Evolutionary conservation across 2,329 filamentous ascomycete genomes (phyloP).

Genomic region (Trichoderma koningiopsis): DNA sequence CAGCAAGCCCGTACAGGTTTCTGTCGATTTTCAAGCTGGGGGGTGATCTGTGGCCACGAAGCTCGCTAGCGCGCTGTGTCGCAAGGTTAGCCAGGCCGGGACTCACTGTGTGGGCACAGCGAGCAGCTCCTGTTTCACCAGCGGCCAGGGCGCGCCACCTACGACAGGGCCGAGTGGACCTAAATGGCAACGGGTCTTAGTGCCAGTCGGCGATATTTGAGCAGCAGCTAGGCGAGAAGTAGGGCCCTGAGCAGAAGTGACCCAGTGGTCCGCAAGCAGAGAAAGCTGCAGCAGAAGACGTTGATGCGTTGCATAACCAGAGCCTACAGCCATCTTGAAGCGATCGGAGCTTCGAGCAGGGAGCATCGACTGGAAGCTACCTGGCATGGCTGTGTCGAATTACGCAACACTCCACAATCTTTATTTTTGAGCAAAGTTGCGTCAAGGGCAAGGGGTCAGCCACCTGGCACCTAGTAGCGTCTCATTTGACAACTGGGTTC

Average conservation of each 20-base stretch:
- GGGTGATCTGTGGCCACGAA: conserved; percentile 16
- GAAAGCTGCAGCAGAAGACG: neutral
- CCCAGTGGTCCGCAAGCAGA: conserved; percentile 1
- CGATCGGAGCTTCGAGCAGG: neutral
- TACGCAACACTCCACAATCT: conserved; percentile 14
- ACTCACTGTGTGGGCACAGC: conserved; percentile 48
- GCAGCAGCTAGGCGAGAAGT: conserved; percentile 15
- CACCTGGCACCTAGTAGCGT: conserved; percentile 11
- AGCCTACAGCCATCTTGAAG: neutral
- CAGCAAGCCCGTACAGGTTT: conserved; percentile 15
- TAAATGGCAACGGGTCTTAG: conserved; percentile 16
- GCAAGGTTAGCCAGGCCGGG: conserved; percentile 50
- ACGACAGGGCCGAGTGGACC: conserved; percentile 34
- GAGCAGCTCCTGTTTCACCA: conserved; percentile 57
- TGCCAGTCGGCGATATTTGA: conserved; percentile 15
- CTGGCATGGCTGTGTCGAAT: neutral
- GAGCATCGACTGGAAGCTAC: neutral
- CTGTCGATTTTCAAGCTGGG: conserved; percentile 1
- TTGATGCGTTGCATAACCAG: neutral
- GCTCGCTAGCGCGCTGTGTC: conserved; percentile 36
- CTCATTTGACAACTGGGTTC: neutral
- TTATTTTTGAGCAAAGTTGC: conserved; percentile 21
- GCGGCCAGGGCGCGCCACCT: conserved; percentile 43
- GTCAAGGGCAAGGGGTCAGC: conserved; percentile 7
- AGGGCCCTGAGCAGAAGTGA: conserved; percentile 3